phyloP scores from a whole-genome alignment of 495 filamentous ascomycete species.

The Astrocystis sublimbata region DNA sequence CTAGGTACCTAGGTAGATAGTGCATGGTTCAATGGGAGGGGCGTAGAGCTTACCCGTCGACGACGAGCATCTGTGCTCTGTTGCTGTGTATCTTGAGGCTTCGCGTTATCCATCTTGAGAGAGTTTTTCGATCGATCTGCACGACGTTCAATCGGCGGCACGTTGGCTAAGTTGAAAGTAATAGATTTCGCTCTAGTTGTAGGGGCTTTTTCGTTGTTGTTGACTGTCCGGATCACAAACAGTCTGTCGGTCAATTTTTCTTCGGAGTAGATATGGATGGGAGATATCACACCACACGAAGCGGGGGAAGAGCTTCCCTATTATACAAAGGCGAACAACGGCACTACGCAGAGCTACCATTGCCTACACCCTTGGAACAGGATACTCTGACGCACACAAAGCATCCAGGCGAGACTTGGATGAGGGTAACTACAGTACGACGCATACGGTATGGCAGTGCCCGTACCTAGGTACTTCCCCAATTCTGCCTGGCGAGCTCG shows the following conservation, averaged over 20 bases:
- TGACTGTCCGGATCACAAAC: neutral
- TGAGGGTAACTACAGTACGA: too few species aligned
- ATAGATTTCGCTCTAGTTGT: neutral
- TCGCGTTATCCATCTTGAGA: slow-evolving; percentile 29
- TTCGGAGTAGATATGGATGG: neutral
- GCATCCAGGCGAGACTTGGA: too few species aligned
- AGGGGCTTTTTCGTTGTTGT: neutral
- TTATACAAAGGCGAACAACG: slow-evolving; percentile 6
- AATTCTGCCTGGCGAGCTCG: too few species aligned
- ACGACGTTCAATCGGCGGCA: neutral
- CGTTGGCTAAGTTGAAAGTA: neutral
- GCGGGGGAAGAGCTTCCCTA: slow-evolving; percentile 15
- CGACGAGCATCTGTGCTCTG: slow-evolving; percentile 18
- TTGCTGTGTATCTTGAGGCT: slow-evolving; percentile 7
- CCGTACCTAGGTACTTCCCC: too few species aligned
- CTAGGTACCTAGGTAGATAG: too few species aligned
- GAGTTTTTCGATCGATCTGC: neutral
- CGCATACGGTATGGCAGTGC: too few species aligned
- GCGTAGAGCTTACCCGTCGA: slow-evolving; percentile 26
- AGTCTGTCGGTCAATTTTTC: neutral
- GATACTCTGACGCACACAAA: neutral
- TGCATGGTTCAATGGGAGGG: neutral
- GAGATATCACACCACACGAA: neutral
- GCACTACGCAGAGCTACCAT: too few species aligned
- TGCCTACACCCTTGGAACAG: neutral